These are phyloP conservation scores for Zelopaecilomyces penicillatus DNA, from an alignment of 2,329 filamentous ascomycete species.

Conservation along the genomic window DNA sequence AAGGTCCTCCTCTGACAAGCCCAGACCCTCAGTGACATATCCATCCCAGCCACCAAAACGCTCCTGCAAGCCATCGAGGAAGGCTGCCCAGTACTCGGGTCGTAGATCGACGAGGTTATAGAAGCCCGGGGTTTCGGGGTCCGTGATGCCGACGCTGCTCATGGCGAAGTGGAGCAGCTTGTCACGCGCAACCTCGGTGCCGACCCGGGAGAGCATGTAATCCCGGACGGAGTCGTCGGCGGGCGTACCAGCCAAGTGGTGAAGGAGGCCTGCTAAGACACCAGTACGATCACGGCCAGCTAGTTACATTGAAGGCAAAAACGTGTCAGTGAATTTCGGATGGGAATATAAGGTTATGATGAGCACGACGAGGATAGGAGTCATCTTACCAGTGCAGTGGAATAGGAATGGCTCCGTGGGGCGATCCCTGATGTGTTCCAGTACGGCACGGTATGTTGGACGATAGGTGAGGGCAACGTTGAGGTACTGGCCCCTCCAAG, in stretches of 20 bases:
- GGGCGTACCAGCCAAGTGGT: slow-evolving; percentile 39
- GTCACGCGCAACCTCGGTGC: slow-evolving; percentile 41
- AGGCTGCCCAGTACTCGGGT: slow-evolving; percentile 36
- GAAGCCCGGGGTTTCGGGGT: slow-evolving; percentile 38
- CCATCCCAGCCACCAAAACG: slow-evolving; percentile 39
- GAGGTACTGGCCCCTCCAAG: slow-evolving; percentile 39
- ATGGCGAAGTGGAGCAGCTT: slow-evolving; percentile 36
- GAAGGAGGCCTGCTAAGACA: slow-evolving; percentile 41
- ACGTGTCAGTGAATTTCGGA: not conserved
- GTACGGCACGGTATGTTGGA: slow-evolving; percentile 33
- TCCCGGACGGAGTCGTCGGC: slow-evolving; percentile 36
- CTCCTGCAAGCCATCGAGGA: slow-evolving; percentile 33
- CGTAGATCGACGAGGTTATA: slow-evolving; percentile 38
- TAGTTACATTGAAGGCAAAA: slow-evolving; percentile 13
- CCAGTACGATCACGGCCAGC: slow-evolving; percentile 49
- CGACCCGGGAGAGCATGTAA: slow-evolving; percentile 47
- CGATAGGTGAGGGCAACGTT: slow-evolving; percentile 35
- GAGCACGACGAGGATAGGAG: not conserved
- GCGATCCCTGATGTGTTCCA: slow-evolving; percentile 40
- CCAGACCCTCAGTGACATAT: slow-evolving; percentile 37
- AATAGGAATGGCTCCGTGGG: slow-evolving; percentile 39
- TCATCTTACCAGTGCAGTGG: slow-evolving; percentile 43
- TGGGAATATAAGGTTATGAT: not conserved
- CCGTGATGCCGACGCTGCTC: slow-evolving; percentile 25
- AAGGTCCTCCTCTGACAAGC: slow-evolving; percentile 38